Evolutionary conservation across 306 rosid species (phyloP).

Genomic region (Begonia masoniana): DNA sequence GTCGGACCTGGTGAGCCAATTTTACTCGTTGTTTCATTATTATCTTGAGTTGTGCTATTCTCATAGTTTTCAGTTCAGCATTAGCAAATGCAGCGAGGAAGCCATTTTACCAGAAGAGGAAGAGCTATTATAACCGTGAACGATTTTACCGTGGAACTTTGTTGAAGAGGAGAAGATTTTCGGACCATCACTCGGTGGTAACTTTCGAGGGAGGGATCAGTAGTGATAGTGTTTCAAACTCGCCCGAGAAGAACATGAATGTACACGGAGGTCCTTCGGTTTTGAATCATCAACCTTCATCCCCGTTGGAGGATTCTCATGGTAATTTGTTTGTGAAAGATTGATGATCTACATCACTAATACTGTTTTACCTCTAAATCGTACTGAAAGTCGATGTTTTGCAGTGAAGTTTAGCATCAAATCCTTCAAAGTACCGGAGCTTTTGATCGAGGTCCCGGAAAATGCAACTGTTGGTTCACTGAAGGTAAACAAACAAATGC

Average conservation of each 20-base stretch:
- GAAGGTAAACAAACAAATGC: slow-evolving; percentile 42
- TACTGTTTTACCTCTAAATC: neutral
- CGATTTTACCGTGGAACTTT: slow-evolving; percentile 34
- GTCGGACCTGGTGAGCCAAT: slow-evolving; percentile 46
- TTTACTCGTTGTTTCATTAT: slow-evolving; percentile 1
- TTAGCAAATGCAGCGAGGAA: slow-evolving; percentile 36
- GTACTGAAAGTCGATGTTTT: slow-evolving; percentile 13
- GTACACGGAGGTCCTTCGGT: slow-evolving; percentile 19
- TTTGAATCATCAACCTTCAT: slow-evolving; percentile 35
- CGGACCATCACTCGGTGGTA: slow-evolving; percentile 38
- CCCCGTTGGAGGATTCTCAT: slow-evolving; percentile 49
- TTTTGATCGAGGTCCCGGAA: slow-evolving; percentile 72
- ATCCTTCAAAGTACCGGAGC: slow-evolving; percentile 83
- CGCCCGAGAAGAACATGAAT: slow-evolving; percentile 34
- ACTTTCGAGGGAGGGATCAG: slow-evolving; percentile 64
- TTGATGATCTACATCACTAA: neutral
- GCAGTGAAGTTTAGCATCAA: slow-evolving; percentile 81
- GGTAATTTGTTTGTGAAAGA: slow-evolving; percentile 25
- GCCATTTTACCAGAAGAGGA: slow-evolving; percentile 45
- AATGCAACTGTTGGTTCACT: slow-evolving; percentile 71
- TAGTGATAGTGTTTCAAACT: slow-evolving; percentile 67
- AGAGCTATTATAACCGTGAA: slow-evolving; percentile 30
- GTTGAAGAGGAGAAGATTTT: slow-evolving; percentile 52
- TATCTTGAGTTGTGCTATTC: neutral
- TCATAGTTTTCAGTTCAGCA: slow-evolving; percentile 2